These are phyloP conservation scores for Bisporella sp. DNA, from an alignment of 2,329 filamentous ascomycete genomes.

Conservation along the genomic window DNA sequence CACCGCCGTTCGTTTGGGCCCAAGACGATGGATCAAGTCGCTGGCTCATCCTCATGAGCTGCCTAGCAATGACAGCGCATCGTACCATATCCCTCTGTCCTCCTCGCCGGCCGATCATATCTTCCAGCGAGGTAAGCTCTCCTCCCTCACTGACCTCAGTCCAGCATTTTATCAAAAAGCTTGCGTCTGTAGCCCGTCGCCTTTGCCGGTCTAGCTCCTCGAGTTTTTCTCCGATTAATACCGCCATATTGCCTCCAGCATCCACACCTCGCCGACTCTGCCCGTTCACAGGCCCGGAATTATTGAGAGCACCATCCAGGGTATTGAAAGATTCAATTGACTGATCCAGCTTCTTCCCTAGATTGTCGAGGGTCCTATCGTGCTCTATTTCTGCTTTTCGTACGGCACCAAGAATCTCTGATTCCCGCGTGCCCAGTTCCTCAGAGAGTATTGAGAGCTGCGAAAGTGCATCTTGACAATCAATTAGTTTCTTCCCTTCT, in stretches of 20 bases:
- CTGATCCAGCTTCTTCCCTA: slow-evolving; percentile 84
- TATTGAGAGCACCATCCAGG: slow-evolving; percentile 76
- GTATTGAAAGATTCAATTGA: slow-evolving; percentile 89
- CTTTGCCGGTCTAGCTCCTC: slow-evolving; percentile 93
- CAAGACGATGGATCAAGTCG: slow-evolving; percentile 74
- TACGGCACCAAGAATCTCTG: slow-evolving; percentile 82
- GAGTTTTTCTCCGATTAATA: slow-evolving; percentile 88
- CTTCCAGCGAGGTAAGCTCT: slow-evolving; percentile 78
- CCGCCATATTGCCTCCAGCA: slow-evolving; percentile 76
- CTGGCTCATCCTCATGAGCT: slow-evolving; percentile 90
- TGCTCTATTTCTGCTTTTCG: slow-evolving; percentile 88
- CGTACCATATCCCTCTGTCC: slow-evolving; percentile 88
- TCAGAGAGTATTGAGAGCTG: slow-evolving; percentile 67
- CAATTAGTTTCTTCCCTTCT: slow-evolving; percentile 20
- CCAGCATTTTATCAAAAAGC: slow-evolving; percentile 95
- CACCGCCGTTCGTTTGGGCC: slow-evolving; percentile 48
- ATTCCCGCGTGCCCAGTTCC: slow-evolving; percentile 83
- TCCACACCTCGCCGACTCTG: slow-evolving; percentile 43
- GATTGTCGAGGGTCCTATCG: slow-evolving; percentile 79
- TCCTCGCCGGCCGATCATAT: slow-evolving; percentile 70
- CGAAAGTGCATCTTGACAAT: slow-evolving; percentile 48
- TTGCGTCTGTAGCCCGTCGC: slow-evolving; percentile 83
- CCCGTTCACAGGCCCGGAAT: slow-evolving; percentile 43
- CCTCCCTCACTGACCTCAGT: slow-evolving; percentile 88
- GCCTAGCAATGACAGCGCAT: slow-evolving; percentile 87